A percentile compares a stretch with the other conserved stretches of the same genome.
phyloP scores from a whole-genome alignment of 73 alveolate species.

The Breviolum minutum region DNA sequence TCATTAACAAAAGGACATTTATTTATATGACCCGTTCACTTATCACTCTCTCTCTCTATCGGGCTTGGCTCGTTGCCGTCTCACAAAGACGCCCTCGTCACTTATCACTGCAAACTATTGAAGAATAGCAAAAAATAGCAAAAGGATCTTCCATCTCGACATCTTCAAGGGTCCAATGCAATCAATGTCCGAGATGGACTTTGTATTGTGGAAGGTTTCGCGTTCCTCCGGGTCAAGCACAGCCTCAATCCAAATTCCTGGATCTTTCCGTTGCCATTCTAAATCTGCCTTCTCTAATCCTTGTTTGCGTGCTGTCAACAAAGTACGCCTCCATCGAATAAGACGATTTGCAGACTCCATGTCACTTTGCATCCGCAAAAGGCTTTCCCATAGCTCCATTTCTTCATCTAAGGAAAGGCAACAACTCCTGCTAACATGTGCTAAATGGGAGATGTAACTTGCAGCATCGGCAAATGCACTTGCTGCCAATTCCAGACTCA shows the following conservation, averaged over 20 bases:
- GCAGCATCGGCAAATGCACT: constrained; percentile 66
- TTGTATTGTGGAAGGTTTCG: not conserved
- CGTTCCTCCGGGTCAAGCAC: constrained; percentile 35
- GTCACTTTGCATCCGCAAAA: constrained; percentile 29
- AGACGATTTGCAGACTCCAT: constrained; percentile 67
- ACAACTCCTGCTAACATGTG: constrained; percentile 79
- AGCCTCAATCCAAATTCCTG: constrained; percentile 39
- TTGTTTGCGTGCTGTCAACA: constrained; percentile 65
- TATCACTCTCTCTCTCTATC: too few species aligned
- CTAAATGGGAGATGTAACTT: constrained; percentile 87
- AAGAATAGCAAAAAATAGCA: too few species aligned
- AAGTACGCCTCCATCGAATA: constrained; percentile 40
- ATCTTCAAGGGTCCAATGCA: constrained; percentile 32
- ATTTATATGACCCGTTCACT: too few species aligned
- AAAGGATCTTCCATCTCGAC: too few species aligned
- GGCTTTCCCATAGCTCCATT: constrained; percentile 62
- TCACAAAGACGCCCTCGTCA: too few species aligned
- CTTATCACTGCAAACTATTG: too few species aligned
- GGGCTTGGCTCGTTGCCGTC: too few species aligned
- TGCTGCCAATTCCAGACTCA: constrained; percentile 35
- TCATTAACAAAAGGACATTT: too few species aligned
- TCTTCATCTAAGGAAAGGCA: constrained; percentile 74
- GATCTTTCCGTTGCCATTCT: constrained; percentile 47
- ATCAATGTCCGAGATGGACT: constrained; percentile 38
- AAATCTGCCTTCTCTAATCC: not conserved